These are phyloP conservation scores for Pogostemon cablin DNA, from an alignment of 257 asterid species.

Conservation along the genomic window DNA sequence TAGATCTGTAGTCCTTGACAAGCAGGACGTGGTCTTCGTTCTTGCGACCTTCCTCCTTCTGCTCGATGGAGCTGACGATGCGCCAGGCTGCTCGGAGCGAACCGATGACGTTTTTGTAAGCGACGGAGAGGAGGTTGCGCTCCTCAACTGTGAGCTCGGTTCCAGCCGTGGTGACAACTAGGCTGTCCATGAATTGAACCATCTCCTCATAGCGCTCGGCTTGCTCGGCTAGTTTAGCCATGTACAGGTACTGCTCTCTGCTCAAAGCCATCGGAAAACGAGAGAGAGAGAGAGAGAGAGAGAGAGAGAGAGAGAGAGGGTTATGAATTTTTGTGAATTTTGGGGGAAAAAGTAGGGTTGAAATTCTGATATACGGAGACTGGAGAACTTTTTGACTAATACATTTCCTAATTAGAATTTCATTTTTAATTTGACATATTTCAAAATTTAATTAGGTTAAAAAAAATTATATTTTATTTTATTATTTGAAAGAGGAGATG, in stretches of 20 bases:
- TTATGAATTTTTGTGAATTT: conserved; percentile 30
- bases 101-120: conserved; percentile 78
- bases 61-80: conserved; percentile 67
- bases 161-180: conserved; percentile 44
- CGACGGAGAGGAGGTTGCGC: conserved; percentile 72
- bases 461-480: no score
- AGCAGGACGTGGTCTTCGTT: conserved; percentile 69
- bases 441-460: no score
- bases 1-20: conserved; percentile 74
- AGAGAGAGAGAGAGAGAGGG: not conserved
- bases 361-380: not conserved
- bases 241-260: conserved; percentile 70
- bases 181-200: conserved; percentile 75
- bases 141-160: conserved; percentile 69
- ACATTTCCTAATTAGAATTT: no score
- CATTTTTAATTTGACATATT: no score
- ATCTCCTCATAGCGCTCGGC: conserved; percentile 80
- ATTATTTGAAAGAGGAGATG: no score
- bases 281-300: conserved; percentile 14
- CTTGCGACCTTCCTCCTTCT: conserved; percentile 72
- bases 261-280: conserved; percentile 44
- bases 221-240: conserved; percentile 74
- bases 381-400: not conserved
- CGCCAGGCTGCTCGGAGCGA: conserved; percentile 83
- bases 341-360: conserved; percentile 2